Conservation (phyloP, 2,329 filamentous ascomycete genomes). For the Boeremia exigua region DNA sequence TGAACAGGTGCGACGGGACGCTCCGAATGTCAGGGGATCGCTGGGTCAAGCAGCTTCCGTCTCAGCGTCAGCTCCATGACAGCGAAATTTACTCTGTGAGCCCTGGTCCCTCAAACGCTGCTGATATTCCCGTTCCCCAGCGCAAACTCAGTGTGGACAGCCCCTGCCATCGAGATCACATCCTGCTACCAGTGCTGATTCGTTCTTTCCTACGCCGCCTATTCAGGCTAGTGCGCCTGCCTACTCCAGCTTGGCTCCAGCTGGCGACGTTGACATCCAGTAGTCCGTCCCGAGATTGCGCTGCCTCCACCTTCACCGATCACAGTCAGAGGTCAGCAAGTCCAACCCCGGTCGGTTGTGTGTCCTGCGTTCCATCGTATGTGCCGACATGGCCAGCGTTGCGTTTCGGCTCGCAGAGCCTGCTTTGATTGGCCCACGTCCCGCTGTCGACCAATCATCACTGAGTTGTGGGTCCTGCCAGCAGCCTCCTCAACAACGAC, state of each 20-base stretch:
- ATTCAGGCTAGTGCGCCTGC: constrained; percentile 5
- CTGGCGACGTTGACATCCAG: not conserved
- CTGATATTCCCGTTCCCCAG: not conserved
- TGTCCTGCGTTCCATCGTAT: not conserved
- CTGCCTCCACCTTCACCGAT: constrained; percentile 12
- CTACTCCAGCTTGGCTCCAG: not conserved
- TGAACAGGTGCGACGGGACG: constrained; percentile 2
- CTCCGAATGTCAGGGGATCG: not conserved
- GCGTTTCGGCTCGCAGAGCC: constrained; percentile 5
- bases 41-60: not conserved
- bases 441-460: not conserved
- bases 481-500: constrained; percentile 1
- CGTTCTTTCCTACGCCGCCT: not conserved
- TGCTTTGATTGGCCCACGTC: constrained; percentile 1
- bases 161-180: constrained; percentile 8
- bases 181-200: not conserved
- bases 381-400: constrained; percentile 12
- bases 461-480: not conserved
- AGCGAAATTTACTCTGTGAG: not conserved
- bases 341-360: not conserved
- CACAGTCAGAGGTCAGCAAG: constrained; percentile 1
- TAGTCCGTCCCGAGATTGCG: constrained; percentile 5
- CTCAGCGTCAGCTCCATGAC: not conserved
- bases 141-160: not conserved
- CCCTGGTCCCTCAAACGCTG: not conserved